A percentile compares a stretch with the other conserved stretches of the same genome.
Evolutionary conservation across 805 yeast species (phyloP).

Genomic region (Wickerhamiella spandovensis): DNA sequence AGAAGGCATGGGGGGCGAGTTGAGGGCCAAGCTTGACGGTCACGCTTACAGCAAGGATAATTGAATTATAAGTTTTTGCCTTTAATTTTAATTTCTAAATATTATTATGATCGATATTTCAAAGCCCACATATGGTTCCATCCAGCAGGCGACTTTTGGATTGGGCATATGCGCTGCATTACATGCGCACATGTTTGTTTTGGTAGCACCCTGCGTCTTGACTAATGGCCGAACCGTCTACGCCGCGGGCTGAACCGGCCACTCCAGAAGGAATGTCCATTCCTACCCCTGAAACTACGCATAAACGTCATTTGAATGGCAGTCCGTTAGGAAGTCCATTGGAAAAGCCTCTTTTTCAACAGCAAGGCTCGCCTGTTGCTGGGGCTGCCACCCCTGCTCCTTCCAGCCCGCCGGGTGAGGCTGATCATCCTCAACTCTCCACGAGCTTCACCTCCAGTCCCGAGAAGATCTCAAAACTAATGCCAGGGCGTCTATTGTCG

Average conservation of each 20-base stretch:
- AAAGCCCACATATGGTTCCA: too few relatives aligned
- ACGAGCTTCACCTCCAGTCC: not conserved
- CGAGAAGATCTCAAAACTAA: not conserved
- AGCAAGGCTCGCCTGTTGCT: not conserved
- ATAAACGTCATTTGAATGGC: not conserved
- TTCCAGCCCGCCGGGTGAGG: not conserved
- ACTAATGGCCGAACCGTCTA: slow-evolving; percentile 2
- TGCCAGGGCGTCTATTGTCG: not conserved
- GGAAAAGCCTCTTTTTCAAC: not conserved
- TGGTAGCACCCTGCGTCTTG: not conserved
- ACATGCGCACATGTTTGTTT: not conserved
- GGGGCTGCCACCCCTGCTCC: not conserved
- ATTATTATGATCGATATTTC: too few relatives aligned
- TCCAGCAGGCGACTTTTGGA: too few relatives aligned
- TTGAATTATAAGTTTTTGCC: too few relatives aligned
- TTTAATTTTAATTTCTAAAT: too few relatives aligned
- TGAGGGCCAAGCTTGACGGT: too few relatives aligned
- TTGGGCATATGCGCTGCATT: not conserved
- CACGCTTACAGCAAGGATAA: too few relatives aligned
- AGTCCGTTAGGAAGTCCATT: not conserved
- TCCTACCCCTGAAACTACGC: not conserved
- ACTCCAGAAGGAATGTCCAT: not conserved
- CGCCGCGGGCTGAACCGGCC: not conserved
- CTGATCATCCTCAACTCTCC: not conserved
- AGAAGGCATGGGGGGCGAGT: too few relatives aligned